Percentiles rank a stretch among this genome's conserved stretches.
These are phyloP conservation scores for Umbelopsis sp. DNA, from an alignment of 192 early-diverging fungal genomes.

Conservation along the genomic window DNA sequence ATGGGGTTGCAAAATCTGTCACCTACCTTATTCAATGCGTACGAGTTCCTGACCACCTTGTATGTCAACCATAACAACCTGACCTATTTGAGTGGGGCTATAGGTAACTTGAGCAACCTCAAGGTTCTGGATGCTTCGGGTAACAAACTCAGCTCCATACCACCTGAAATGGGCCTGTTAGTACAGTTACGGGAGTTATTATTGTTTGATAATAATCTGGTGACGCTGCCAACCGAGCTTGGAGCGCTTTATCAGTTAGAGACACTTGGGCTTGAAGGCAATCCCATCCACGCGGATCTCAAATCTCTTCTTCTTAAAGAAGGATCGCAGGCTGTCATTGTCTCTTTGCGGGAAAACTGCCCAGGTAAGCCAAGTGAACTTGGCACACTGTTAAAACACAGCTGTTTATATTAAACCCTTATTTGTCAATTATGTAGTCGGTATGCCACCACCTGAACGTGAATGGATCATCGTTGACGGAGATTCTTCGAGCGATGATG, in stretches of 20 bases:
- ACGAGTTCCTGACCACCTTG: conserved; percentile 85
- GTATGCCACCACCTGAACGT: conserved; percentile 79
- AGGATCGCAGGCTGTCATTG: conserved; percentile 80
- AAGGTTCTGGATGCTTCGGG: conserved; percentile 85
- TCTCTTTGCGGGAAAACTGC: conserved; percentile 86
- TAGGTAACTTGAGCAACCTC: conserved; percentile 68
- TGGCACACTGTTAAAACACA: neutral
- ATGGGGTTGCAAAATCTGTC: conserved; percentile 89
- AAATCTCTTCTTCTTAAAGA: conserved; percentile 84
- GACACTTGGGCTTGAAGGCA: conserved; percentile 91
- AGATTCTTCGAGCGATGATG: conserved; percentile 57
- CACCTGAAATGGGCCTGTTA: conserved; percentile 88
- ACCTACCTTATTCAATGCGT: conserved; percentile 69
- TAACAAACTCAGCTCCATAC: conserved; percentile 81
- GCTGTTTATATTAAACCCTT: conserved; percentile 14
- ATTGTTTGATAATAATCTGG: conserved; percentile 89
- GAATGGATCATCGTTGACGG: conserved; percentile 91
- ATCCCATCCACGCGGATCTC: conserved; percentile 85
- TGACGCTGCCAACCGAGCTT: conserved; percentile 84
- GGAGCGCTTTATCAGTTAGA: conserved; percentile 91
- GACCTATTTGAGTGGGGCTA: conserved; percentile 70
- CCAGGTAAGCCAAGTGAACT: conserved; percentile 59
- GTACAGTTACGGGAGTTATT: conserved; percentile 80
- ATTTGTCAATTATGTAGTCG: conserved; percentile 49
- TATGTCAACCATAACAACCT: conserved; percentile 98